Base-by-base conservation (phyloP, 2,329 filamentous ascomycete genomes). In the Metarhizium robertsii region DNA sequence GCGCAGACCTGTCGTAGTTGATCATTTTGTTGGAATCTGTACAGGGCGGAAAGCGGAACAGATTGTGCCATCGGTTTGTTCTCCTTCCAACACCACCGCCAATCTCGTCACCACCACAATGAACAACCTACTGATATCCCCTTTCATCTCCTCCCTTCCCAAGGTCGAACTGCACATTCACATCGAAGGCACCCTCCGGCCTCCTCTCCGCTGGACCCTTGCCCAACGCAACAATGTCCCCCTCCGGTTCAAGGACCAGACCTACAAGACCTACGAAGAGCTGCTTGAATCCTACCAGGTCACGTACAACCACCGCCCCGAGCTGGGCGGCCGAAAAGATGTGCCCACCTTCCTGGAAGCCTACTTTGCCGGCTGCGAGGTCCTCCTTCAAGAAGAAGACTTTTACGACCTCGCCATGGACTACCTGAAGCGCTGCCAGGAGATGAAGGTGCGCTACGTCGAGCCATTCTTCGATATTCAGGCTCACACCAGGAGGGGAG, bases 101-200 rank as follows among this genome's bases (percentile, higher is more conserved):
- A 25, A 25, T 25, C 3, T 25, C 4, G 14, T 16, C 45, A 30
- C 25, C 20, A n/a, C 45, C 18, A 30, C 45, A 20, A 48, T 30
- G 29, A 69, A 69, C 67, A 63, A 62, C 53, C 62, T 69, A 10
- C 56, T 57, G 20, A 61, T 70, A 34, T 68, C 65, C 40, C 64
- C 72, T 40, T 85, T 88, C 66, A 76, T 90, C 20, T 71, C 73
- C 50, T 76, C 77, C 48, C 78, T 91, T 45, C 87, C 87, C 59
- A 90, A 90, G 75, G 88, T 84, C 72, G 87, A 91, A 69, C 87
- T 90, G 64, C 88, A 91, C 70, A 80, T 91, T 56, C 87, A 91
- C 67, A 76, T 91, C 36, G 87, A 91, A 69, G 88, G 87, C 57
- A 84, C 85, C 11, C 77, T 91, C 32, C 82, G 83, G 30, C 86